These are phyloP conservation scores for Vitellaria paradoxa DNA, from an alignment of 179 eudicot species.

Conservation along the genomic window DNA sequence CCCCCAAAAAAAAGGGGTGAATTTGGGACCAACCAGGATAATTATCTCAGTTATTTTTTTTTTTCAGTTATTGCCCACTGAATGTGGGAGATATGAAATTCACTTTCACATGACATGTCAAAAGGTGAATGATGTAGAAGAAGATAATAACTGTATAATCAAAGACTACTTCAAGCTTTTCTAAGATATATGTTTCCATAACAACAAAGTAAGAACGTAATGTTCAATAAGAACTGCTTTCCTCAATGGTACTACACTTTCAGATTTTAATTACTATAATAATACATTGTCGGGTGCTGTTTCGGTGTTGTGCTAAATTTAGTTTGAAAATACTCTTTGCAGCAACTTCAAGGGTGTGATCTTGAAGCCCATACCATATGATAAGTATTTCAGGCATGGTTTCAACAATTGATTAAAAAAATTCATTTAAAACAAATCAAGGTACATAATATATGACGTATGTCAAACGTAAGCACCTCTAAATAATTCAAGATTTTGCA, in stretches of 20 bases:
- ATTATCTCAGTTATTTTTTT: no score
- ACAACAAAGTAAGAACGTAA: not conserved
- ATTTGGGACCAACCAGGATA: not conserved
- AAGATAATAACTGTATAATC: not conserved
- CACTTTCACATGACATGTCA: not conserved
- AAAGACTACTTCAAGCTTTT: not conserved
- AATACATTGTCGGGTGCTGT: not conserved
- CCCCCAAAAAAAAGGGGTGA: no score
- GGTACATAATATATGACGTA: not conserved
- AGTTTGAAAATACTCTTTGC: no score
- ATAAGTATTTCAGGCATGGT: not conserved
- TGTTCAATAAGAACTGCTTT: not conserved
- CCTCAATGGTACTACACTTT: not conserved
- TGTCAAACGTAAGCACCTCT: conserved; percentile 44
- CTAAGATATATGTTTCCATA: not conserved
- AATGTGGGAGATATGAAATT: not conserved
- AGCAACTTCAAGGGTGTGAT: no score
- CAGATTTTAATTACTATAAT: not conserved
- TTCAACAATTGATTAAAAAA: not conserved
- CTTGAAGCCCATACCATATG: not conserved
- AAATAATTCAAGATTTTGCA: conserved; percentile 64
- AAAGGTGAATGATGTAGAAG: not conserved
- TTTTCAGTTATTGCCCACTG: not conserved
- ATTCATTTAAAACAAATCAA: not conserved
- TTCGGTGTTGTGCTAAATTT: not conserved